Percentiles rank a stretch among this genome's conserved stretches.
These are phyloP conservation scores for Leccinum arenicola DNA, from an alignment of 768 basidiomycete species.

Conservation along the genomic window DNA sequence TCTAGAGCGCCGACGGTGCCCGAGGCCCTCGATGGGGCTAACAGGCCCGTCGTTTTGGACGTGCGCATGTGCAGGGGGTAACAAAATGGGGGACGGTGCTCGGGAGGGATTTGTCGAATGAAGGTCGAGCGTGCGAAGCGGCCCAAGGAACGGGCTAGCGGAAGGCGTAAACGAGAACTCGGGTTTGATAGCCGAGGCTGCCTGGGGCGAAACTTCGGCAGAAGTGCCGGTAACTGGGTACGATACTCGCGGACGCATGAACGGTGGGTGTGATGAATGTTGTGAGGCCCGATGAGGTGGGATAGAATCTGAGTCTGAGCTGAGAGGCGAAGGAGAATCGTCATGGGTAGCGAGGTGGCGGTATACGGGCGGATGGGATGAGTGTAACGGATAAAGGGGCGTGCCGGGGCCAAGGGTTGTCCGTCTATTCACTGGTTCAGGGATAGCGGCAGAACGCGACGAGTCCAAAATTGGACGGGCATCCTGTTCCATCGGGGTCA, in stretches of 20 bases:
- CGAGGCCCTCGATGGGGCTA: slow-evolving; percentile 35
- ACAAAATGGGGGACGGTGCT: slow-evolving; percentile 66
- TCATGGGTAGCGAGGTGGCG: slow-evolving; percentile 43
- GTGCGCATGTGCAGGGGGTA: slow-evolving; percentile 47
- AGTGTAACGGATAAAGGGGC: slow-evolving; percentile 42
- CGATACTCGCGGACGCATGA: slow-evolving; percentile 27
- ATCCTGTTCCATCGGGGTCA: slow-evolving; percentile 42
- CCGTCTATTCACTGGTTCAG: slow-evolving; percentile 18
- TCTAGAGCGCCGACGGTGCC: slow-evolving; percentile 25
- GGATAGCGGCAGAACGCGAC: slow-evolving; percentile 13
- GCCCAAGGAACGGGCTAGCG: slow-evolving; percentile 78
- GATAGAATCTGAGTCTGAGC: slow-evolving; percentile 58
- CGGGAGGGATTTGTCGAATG: slow-evolving; percentile 68
- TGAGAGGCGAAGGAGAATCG: slow-evolving; percentile 68
- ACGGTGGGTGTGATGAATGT: slow-evolving; percentile 28
- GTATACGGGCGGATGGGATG: slow-evolving; percentile 31
- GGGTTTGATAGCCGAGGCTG: slow-evolving; percentile 22
- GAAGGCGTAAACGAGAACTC: slow-evolving; percentile 59
- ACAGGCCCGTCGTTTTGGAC: slow-evolving; percentile 26
- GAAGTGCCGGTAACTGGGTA: slow-evolving; percentile 19
- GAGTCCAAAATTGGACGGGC: slow-evolving; percentile 20
- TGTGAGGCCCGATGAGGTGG: slow-evolving; percentile 29
- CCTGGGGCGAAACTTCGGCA: slow-evolving; percentile 32
- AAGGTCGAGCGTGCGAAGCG: slow-evolving; percentile 70
- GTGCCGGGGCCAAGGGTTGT: slow-evolving; percentile 19